phyloP scores from a whole-genome alignment of 768 basidiomycete genomes.

The Strobilomyces dryophilus region DNA sequence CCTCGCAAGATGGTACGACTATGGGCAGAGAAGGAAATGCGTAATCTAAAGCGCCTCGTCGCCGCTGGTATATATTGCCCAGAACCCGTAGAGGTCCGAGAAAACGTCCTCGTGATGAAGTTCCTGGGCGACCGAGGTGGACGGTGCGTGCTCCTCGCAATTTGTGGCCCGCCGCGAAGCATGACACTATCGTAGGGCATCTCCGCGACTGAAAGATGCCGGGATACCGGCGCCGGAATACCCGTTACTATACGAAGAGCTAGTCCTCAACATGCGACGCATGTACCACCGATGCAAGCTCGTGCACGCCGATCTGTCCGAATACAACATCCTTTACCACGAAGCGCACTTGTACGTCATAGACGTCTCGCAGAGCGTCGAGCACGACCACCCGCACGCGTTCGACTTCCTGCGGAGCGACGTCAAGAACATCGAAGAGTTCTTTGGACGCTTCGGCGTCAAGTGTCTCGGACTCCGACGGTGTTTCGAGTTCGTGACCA shows the following conservation, averaged over 20 bases:
- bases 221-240: slow-evolving; percentile 48
- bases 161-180: neutral
- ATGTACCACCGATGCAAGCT: slow-evolving; percentile 91
- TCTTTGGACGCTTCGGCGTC: slow-evolving; percentile 76
- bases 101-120: slow-evolving; percentile 95
- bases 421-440: slow-evolving; percentile 90
- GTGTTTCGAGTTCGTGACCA: slow-evolving; percentile 87
- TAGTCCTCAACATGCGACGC: slow-evolving; percentile 72
- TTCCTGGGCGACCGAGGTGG: slow-evolving; percentile 82
- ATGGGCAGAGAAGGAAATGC: slow-evolving; percentile 99
- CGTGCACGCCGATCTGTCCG: slow-evolving; percentile 96
- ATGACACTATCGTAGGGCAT: slow-evolving; percentile 55
- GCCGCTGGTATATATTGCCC: slow-evolving; percentile 86
- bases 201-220: slow-evolving; percentile 92
- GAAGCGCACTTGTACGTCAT: slow-evolving; percentile 83
- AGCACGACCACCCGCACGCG: slow-evolving; percentile 94
- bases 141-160: slow-evolving; percentile 50
- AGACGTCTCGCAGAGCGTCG: slow-evolving; percentile 98
- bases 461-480: slow-evolving; percentile 71
- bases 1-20: slow-evolving; percentile 98
- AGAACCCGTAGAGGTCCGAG: slow-evolving; percentile 86
- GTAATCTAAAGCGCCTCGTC: slow-evolving; percentile 83
- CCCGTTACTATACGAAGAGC: slow-evolving; percentile 66
- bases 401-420: slow-evolving; percentile 95
- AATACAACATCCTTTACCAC: slow-evolving; percentile 96